A percentile compares a stretch with the other conserved stretches of the same genome.
Conservation (phyloP, 306 rosid genomes). For the Abrus pulchellus region DNA sequence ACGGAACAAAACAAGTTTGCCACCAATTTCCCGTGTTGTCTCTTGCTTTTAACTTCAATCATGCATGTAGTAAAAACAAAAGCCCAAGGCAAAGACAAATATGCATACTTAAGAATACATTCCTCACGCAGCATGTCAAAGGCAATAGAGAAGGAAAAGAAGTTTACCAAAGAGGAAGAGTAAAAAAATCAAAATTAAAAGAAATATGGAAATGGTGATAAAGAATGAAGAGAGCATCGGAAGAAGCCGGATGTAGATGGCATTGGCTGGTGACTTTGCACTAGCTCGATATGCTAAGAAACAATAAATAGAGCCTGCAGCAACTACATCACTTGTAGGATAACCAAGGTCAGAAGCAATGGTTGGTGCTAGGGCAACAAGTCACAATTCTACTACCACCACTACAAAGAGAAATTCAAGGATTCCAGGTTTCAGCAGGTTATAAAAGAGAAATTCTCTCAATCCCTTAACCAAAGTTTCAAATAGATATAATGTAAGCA, state of each 20-base stretch:
- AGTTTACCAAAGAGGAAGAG: not conserved
- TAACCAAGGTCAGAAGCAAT: conserved; percentile 43
- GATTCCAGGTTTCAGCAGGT: conserved; percentile 81
- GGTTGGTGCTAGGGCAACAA: conserved; percentile 31
- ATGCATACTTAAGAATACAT: not conserved
- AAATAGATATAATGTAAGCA: not conserved
- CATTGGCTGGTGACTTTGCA: conserved; percentile 44
- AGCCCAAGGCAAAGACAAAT: no score
- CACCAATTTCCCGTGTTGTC: conserved; percentile 41
- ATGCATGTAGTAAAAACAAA: no score
- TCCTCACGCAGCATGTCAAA: conserved; percentile 17
- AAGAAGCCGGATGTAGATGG: conserved; percentile 41
- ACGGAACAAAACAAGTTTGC: conserved; percentile 43
- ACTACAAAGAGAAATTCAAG: conserved; percentile 73
- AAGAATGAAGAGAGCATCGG: conserved; percentile 61
- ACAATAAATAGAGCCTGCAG: conserved; percentile 57
- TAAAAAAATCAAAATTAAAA: not conserved
- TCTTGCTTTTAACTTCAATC: conserved; percentile 25
- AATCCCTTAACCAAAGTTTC: not conserved
- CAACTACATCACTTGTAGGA: conserved; percentile 27
- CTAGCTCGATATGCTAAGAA: conserved; percentile 56
- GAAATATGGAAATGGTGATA: conserved; percentile 56
- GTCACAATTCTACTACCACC: conserved; percentile 56
- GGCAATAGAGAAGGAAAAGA: not conserved
- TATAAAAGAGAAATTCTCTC: not conserved